Percentiles rank a stretch among this genome's conserved stretches.
These are phyloP conservation scores for Kazachstania psychrophila DNA, from an alignment of 805 yeast species.

Conservation along the genomic window DNA sequence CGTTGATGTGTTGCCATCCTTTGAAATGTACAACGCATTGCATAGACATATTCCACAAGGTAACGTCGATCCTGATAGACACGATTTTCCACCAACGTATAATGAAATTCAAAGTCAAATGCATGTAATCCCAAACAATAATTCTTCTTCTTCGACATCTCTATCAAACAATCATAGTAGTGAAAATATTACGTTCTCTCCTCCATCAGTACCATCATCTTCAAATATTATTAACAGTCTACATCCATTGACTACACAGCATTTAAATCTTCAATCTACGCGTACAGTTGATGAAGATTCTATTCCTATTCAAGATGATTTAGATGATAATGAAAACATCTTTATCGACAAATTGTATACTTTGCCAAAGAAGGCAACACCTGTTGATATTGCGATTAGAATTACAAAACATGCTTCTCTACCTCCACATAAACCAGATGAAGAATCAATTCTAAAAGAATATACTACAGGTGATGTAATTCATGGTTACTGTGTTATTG, in stretches of 20 bases:
- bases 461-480: constrained; percentile 48
- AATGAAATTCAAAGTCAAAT: constrained; percentile 3
- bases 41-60: constrained; percentile 22
- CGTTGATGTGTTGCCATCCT: constrained; percentile 21
- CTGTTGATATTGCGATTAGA: constrained; percentile 18
- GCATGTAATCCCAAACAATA: not conserved
- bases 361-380: constrained; percentile 14
- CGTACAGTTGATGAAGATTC: constrained; percentile 3
- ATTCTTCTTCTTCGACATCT: not conserved
- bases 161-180: not conserved
- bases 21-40: constrained; percentile 22
- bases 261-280: constrained; percentile 6
- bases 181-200: not conserved
- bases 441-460: constrained; percentile 34
- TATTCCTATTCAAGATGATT: constrained; percentile 8
- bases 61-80: constrained; percentile 13
- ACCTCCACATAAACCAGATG: constrained; percentile 17
- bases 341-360: constrained; percentile 19
- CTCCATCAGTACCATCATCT: not conserved
- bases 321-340: constrained; percentile 10
- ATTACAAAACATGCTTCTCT: constrained; percentile 16
- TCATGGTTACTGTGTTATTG: constrained; percentile 40
- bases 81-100: constrained; percentile 15
- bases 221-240: constrained; percentile 1
- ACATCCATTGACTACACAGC: constrained; percentile 10